These are phyloP conservation scores for Sclerotinia spermophila DNA, from an alignment of 2,329 filamentous ascomycete species.

Conservation along the genomic window DNA sequence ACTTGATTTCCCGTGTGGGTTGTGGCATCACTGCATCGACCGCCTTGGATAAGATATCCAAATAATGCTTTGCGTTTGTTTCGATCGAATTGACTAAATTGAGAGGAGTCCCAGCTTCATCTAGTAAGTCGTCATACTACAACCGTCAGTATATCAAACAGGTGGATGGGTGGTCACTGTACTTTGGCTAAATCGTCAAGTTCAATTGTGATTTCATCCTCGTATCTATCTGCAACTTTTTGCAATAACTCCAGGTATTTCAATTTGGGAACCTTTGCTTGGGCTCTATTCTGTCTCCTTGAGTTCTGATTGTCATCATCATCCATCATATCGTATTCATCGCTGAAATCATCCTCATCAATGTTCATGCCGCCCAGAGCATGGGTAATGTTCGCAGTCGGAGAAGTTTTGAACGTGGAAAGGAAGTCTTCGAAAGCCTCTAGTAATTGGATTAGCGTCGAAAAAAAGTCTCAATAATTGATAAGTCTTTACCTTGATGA, in stretches of 20 bases:
- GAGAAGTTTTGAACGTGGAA: constrained; percentile 78
- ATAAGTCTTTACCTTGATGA: constrained; percentile 66
- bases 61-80: constrained; percentile 89
- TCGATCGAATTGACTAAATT: constrained; percentile 81
- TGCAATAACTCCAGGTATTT: constrained; percentile 91
- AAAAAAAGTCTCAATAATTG: neutral
- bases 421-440: constrained; percentile 86
- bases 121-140: constrained; percentile 68
- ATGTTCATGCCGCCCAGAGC: constrained; percentile 83
- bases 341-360: constrained; percentile 79
- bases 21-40: constrained; percentile 83
- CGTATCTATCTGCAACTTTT: constrained; percentile 75
- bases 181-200: constrained; percentile 80
- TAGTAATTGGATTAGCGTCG: constrained; percentile 39
- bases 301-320: constrained; percentile 61
- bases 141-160: constrained; percentile 17
- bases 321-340: constrained; percentile 92
- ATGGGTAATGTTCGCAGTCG: constrained; percentile 67
- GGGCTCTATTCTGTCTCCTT: constrained; percentile 45
- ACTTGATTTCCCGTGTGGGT: constrained; percentile 74
- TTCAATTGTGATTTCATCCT: constrained; percentile 77
- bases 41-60: constrained; percentile 84
- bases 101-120: constrained; percentile 52
- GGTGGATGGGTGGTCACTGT: constrained; percentile 41
- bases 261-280: constrained; percentile 57